These are phyloP conservation scores for Gossypium rotundifolium DNA, from an alignment of 345 rosid species.

Conservation along the genomic window DNA sequence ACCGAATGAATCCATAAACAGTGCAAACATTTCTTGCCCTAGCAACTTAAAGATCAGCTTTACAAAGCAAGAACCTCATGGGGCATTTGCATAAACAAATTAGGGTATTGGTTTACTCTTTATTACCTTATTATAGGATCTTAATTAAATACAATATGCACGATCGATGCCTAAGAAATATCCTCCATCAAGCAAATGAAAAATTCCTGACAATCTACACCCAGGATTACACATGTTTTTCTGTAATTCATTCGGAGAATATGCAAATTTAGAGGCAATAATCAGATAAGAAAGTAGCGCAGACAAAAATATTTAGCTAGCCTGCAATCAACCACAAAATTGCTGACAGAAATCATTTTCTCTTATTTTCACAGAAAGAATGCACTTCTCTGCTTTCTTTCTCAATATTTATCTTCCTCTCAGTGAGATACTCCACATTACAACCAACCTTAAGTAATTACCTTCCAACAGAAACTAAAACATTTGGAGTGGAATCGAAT, in stretches of 20 bases:
- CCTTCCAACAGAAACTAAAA: neutral
- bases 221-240: neutral
- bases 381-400: neutral
- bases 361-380: neutral
- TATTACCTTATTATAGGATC: neutral
- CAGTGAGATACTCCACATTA: neutral
- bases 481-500: neutral
- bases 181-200: neutral
- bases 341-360: neutral
- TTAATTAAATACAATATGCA: constrained; percentile 3
- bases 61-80: neutral
- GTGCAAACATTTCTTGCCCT: neutral
- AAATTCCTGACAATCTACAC: neutral
- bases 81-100: neutral
- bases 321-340: neutral
- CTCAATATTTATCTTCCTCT: neutral
- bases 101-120: neutral
- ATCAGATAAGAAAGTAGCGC: neutral
- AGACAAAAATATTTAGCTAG: neutral
- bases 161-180: neutral
- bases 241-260: neutral
- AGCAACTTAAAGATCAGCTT: neutral
- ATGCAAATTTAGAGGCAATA: neutral
- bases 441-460: neutral
- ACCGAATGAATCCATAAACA: neutral